Conservation (phyloP, 768 basidiomycete species). For the Termitomyces sp. region DNA sequence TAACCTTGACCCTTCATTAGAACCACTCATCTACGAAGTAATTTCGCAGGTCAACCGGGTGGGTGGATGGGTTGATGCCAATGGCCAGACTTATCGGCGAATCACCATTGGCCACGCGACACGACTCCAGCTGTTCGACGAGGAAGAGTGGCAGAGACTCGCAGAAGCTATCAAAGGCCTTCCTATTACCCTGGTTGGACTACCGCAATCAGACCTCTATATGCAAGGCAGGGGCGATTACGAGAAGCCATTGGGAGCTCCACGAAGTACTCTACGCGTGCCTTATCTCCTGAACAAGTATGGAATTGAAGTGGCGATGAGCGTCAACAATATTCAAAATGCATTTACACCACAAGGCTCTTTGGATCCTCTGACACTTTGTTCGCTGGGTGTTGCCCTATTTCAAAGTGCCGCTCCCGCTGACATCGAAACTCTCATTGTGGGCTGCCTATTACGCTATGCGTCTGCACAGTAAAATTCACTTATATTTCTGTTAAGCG, state of each 20-base stretch:
- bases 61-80: conserved; percentile 12
- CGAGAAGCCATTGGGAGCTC: conserved; percentile 32
- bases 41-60: conserved; percentile 31
- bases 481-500: conserved; percentile 27
- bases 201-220: conserved; percentile 64
- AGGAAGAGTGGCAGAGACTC: conserved; percentile 38
- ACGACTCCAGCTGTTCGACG: conserved; percentile 45
- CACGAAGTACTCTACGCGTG: conserved; percentile 50
- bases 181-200: conserved; percentile 47
- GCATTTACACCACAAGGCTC: conserved; percentile 67
- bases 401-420: conserved; percentile 50
- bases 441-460: conserved; percentile 15
- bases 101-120: conserved; percentile 61
- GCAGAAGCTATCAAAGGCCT: conserved; percentile 33
- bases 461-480: neutral
- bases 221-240: conserved; percentile 49
- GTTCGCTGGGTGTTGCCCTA: conserved; percentile 50
- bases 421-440: conserved; percentile 42
- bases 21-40: conserved; percentile 53
- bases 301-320: conserved; percentile 45
- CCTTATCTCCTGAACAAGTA: conserved; percentile 38
- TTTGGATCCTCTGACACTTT: conserved; percentile 53
- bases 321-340: conserved; percentile 62
- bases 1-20: conserved; percentile 44
- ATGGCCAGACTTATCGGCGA: conserved; percentile 22